Percentiles rank a stretch among this genome's conserved stretches.
Evolutionary conservation across 1,139 yeast species (phyloP).

Genomic region (Blastobotrys indianensis): DNA sequence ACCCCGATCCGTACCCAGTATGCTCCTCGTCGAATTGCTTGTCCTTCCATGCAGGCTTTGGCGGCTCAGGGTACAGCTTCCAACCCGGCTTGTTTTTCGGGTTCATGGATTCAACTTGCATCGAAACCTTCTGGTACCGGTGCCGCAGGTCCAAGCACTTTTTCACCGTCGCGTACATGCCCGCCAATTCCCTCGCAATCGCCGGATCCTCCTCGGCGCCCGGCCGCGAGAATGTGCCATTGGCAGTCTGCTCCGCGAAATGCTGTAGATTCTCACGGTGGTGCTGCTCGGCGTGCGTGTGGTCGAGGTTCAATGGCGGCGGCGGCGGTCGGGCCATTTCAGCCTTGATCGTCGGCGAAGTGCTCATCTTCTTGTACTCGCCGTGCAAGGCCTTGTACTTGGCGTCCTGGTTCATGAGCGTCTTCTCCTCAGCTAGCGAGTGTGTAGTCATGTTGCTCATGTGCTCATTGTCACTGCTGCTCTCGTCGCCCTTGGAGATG

Average conservation of each 20-base stretch:
- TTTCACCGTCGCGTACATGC: slow-evolving; percentile 64
- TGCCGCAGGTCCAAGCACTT: slow-evolving; percentile 69
- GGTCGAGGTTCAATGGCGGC: slow-evolving; percentile 19
- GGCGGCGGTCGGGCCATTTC: slow-evolving; percentile 27
- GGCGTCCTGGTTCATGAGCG: slow-evolving; percentile 64
- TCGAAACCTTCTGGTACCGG: slow-evolving; percentile 64
- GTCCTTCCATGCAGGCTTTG: slow-evolving; percentile 77
- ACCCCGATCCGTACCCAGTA: slow-evolving; percentile 4
- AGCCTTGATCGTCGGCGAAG: slow-evolving; percentile 14
- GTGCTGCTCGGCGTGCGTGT: slow-evolving; percentile 6
- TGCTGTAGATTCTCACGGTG: slow-evolving; percentile 6
- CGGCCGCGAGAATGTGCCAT: slow-evolving; percentile 26
- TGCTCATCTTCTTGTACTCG: slow-evolving; percentile 2
- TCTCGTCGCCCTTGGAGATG: no score
- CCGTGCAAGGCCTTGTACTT: slow-evolving; percentile 51
- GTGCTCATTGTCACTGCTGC: no score
- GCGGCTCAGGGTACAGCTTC: slow-evolving; percentile 89
- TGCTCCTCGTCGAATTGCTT: slow-evolving; percentile 44
- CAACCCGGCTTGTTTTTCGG: slow-evolving; percentile 73
- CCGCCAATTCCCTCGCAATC: slow-evolving; percentile 61
- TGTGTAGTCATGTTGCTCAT: slow-evolving; percentile 22
- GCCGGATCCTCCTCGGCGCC: slow-evolving; percentile 50
- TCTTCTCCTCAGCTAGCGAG: slow-evolving; percentile 63
- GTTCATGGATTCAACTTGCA: slow-evolving; percentile 69
- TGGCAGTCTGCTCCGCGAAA: slow-evolving; percentile 23